phyloP scores from a whole-genome alignment of 768 basidiomycete genomes.

The Asterophora parasitica region DNA sequence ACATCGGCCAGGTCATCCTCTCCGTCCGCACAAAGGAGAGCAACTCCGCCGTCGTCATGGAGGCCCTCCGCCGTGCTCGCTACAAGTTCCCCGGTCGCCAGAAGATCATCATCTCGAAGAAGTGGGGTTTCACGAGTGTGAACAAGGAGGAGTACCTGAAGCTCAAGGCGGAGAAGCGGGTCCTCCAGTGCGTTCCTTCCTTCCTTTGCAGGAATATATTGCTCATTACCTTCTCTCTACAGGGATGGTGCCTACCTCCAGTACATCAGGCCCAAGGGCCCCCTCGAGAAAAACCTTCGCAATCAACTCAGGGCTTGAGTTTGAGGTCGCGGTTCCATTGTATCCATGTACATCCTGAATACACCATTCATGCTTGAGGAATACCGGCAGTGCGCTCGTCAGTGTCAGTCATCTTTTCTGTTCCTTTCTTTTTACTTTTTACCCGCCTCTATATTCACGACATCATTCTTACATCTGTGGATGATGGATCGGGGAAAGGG shows the following conservation, averaged over 20 bases:
- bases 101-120: constrained; percentile 95
- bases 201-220: constrained; percentile 3
- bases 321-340: constrained; percentile 7
- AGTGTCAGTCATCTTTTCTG: neutral
- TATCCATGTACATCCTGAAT: constrained; percentile 13
- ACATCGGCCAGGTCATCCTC: constrained; percentile 93
- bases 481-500: constrained; percentile 77
- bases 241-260: constrained; percentile 96
- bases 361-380: neutral
- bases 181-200: constrained; percentile 65
- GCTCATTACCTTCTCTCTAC: constrained; percentile 1
- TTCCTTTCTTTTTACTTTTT: constrained; percentile 30
- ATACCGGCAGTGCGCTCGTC: neutral
- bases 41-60: constrained; percentile 86
- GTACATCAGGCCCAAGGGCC: constrained; percentile 87
- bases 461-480: constrained; percentile 48
- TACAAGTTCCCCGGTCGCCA: constrained; percentile 99
- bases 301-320: constrained; percentile 72
- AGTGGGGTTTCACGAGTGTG: constrained; percentile 99
- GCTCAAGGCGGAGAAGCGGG: constrained; percentile 87
- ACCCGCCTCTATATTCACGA: constrained; percentile 70
- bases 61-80: constrained; percentile 94
- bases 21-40: constrained; percentile 86
- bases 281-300: constrained; percentile 79
- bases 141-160: constrained; percentile 83